Evolutionary conservation across 2,329 filamentous ascomycete genomes (phyloP).

Genomic region (Zasmidium citrigriseum): DNA sequence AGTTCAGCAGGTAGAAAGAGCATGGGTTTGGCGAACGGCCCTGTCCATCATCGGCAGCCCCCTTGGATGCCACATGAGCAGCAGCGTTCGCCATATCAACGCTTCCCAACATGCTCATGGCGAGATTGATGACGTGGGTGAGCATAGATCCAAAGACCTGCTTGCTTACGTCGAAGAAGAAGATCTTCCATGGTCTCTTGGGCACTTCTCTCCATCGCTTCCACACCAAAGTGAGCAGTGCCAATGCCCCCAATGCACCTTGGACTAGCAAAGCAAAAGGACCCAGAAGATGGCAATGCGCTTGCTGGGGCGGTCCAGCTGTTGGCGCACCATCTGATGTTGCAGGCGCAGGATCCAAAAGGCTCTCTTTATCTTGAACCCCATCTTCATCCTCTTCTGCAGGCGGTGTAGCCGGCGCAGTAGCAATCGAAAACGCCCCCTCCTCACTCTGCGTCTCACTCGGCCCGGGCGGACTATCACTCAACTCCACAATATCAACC

Average conservation of each 20-base stretch:
- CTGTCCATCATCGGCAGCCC: conserved; percentile 43
- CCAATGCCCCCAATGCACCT: conserved; percentile 78
- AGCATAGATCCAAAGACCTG: conserved; percentile 93
- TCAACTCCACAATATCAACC: conserved; percentile 75
- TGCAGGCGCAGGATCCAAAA: background rate
- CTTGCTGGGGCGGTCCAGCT: conserved; percentile 41
- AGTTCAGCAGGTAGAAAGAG: conserved; percentile 91
- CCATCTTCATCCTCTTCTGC: conserved; percentile 15
- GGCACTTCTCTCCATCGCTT: conserved; percentile 92
- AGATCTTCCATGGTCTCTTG: conserved; percentile 90
- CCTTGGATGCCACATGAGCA: conserved; percentile 15
- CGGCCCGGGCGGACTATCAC: conserved; percentile 5
- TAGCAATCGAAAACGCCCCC: conserved; percentile 26
- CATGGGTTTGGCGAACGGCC: conserved; percentile 83
- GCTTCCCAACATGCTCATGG: conserved; percentile 95
- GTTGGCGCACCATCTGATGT: conserved; percentile 14
- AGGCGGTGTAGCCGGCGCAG: conserved; percentile 24
- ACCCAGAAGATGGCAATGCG: conserved; percentile 84
- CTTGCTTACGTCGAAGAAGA: conserved; percentile 97
- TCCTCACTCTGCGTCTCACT: conserved; percentile 14
- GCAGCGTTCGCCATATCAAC: conserved; percentile 70
- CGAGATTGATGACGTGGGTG: conserved; percentile 87
- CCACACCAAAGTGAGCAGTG: conserved; percentile 82
- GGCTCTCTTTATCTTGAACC: conserved; percentile 5
- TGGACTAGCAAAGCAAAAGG: conserved; percentile 91